Conservation (phyloP, 352 stramenopile genomes). For the Phytopythium vexans region DNA sequence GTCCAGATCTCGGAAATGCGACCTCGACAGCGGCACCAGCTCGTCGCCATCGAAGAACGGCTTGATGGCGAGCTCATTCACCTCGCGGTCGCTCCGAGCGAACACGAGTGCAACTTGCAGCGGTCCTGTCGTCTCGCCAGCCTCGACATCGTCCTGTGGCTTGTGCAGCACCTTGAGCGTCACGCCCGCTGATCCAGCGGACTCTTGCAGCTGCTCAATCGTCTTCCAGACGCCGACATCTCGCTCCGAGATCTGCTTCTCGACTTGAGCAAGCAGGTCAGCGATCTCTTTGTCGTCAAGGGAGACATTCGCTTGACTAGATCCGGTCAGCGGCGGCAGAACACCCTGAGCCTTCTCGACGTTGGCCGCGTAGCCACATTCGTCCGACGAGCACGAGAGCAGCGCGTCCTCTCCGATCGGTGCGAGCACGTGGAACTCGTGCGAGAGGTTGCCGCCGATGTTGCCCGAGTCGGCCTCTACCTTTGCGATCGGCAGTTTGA, state of each 20-base stretch:
- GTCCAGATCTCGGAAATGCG: slow-evolving; percentile 20
- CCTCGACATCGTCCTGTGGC: slow-evolving; percentile 13
- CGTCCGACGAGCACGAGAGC: slow-evolving; percentile 50
- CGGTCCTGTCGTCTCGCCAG: not conserved
- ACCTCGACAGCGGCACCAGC: slow-evolving; percentile 30
- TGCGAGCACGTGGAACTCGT: slow-evolving; percentile 88
- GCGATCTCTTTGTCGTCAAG: slow-evolving; percentile 5
- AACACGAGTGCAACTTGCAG: slow-evolving; percentile 47
- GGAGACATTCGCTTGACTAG: not conserved
- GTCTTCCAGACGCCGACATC: slow-evolving; percentile 27
- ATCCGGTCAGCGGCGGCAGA: slow-evolving; percentile 9
- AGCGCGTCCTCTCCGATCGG: slow-evolving; percentile 82
- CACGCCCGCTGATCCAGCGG: slow-evolving; percentile 13
- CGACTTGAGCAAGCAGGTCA: slow-evolving; percentile 20
- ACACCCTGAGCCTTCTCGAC: slow-evolving; percentile 74
- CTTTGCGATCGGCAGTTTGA: slow-evolving; percentile 69
- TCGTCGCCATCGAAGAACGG: slow-evolving; percentile 62
- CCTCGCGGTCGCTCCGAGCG: slow-evolving; percentile 49
- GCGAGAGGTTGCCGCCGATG: slow-evolving; percentile 86
- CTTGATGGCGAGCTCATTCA: slow-evolving; percentile 73
- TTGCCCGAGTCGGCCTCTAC: slow-evolving; percentile 85
- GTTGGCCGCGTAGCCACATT: slow-evolving; percentile 84
- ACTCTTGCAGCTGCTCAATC: slow-evolving; percentile 24
- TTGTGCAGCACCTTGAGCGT: slow-evolving; percentile 38
- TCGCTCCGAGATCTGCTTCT: slow-evolving; percentile 8